Base-by-base conservation (phyloP, 2,329 filamentous ascomycete genomes). In the Ascosphaera pollenicola region DNA sequence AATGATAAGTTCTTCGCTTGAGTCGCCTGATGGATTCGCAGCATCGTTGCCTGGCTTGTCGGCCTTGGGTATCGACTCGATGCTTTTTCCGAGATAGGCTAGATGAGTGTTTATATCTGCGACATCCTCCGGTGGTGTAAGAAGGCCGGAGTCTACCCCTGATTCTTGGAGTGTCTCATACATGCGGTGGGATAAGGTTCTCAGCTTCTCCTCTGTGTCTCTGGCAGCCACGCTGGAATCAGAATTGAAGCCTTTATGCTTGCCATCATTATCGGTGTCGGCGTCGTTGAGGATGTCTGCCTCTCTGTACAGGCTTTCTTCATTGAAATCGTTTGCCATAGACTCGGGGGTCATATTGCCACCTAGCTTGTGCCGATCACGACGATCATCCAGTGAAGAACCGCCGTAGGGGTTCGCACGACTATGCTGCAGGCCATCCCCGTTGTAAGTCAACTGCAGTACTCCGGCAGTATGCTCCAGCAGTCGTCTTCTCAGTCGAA, bases 401-500 rank as follows among this genome's bases (percentile, higher is more conserved):
- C 71, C 69, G 31, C 61, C 62, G 1, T 40, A 43, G 16, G 43
- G 43, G 43, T 70, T 69, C 21, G 21, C 21, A 24, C 21, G 21
- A 24, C 21, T 71, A 50, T 71, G 78, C 42, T 66, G 64, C n/a
- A 78, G 65, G 0, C 71, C 73, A 24, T 24, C 21, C 21, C 21
- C 21, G 48, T 77, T 78, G 57, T 95, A 85, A 7, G 85, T 91
- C 56, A 92, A 70, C 53, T 93, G 84, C 40, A 98, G 62, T 31
- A 98, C 81, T 35, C 82, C 87, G 11, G 89, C 85, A 0, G 87
- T 95, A 54, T 98, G 89, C 54, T 87, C 75, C 38, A 95, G 62
- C 35, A 98, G 62, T 44, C 74, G 72, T 48, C 70, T 71, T 50
- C 91, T 80, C 7, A 81, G 70, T 42, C 78, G 69, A 60, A 83